These are phyloP conservation scores for Fusarium ambrosium DNA, from an alignment of 2,329 filamentous ascomycete species.

Conservation along the genomic window DNA sequence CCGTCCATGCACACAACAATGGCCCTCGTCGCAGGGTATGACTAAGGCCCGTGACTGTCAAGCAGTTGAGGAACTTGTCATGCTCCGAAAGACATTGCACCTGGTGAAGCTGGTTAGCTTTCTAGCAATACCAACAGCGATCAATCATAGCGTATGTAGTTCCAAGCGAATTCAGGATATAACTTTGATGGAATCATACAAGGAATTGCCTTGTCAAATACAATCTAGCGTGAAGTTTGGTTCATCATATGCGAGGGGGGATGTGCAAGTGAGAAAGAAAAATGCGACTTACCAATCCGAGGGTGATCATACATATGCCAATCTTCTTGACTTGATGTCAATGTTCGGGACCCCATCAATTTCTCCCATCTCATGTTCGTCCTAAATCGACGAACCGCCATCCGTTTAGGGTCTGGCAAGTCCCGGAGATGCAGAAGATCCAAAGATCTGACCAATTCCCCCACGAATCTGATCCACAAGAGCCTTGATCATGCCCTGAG, in stretches of 20 bases:
- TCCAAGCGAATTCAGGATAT: constrained; percentile 43
- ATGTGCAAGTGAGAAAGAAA: not conserved
- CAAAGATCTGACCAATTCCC: constrained; percentile 62
- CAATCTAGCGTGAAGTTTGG: constrained; percentile 60
- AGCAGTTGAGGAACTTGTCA: not conserved
- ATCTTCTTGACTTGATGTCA: not conserved
- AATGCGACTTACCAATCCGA: constrained; percentile 22
- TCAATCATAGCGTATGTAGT: not conserved
- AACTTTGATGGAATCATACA: constrained; percentile 54
- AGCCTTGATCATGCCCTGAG: constrained; percentile 76
- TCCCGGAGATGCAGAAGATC: constrained; percentile 44
- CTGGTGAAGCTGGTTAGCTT: constrained; percentile 21
- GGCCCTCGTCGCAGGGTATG: not conserved
- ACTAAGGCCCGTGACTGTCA: fast-evolving
- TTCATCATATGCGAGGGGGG: constrained; percentile 54
- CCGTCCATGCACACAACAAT: not conserved
- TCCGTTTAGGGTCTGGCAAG: constrained; percentile 41
- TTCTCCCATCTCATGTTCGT: not conserved
- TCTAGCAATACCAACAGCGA: not conserved
- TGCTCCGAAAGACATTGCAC: fast-evolving
- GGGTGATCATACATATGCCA: fast-evolving
- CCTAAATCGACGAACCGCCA: not conserved
- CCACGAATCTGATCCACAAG: constrained; percentile 71
- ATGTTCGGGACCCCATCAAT: not conserved
- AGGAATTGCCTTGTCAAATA: constrained; percentile 57